Conservation (phyloP, 2,329 filamentous ascomycete species). For the Diaporthe sp. region DNA sequence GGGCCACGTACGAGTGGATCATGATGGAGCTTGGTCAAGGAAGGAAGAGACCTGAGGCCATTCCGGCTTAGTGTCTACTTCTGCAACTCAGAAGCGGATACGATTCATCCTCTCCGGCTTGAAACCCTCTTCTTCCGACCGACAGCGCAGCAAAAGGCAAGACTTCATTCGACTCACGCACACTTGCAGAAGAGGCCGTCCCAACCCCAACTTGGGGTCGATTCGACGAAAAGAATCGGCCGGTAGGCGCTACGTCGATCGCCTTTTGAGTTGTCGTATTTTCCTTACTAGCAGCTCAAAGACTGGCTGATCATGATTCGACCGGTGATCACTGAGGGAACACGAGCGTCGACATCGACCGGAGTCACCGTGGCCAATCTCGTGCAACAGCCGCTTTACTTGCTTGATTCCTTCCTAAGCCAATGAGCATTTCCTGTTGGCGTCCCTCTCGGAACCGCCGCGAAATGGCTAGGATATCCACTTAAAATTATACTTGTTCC, state of each 20-base stretch:
- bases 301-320: not conserved
- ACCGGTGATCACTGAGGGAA: not conserved
- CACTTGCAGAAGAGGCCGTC: not conserved
- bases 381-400: too few species aligned
- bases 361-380: not conserved
- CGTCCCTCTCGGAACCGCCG: not conserved
- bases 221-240: not conserved
- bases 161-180: not conserved
- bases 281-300: not conserved
- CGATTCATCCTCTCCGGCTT: not conserved
- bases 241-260: not conserved
- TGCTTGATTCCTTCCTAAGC: not conserved
- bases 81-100: not conserved
- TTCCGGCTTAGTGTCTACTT: not conserved
- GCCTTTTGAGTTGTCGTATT: not conserved
- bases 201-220: not conserved
- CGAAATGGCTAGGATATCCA: not conserved
- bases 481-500: not conserved
- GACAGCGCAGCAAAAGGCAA: not conserved
- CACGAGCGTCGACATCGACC: not conserved
- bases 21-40: conserved; percentile 71
- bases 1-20: conserved; percentile 92
- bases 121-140: not conserved
- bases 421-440: too few species aligned
- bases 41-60: conserved; percentile 40